Evolutionary conservation across 176 grass and related monocot species (phyloP), one percentile per base, ranked within the genome.

Genomic region (Phoenix dactylifera): DNA sequence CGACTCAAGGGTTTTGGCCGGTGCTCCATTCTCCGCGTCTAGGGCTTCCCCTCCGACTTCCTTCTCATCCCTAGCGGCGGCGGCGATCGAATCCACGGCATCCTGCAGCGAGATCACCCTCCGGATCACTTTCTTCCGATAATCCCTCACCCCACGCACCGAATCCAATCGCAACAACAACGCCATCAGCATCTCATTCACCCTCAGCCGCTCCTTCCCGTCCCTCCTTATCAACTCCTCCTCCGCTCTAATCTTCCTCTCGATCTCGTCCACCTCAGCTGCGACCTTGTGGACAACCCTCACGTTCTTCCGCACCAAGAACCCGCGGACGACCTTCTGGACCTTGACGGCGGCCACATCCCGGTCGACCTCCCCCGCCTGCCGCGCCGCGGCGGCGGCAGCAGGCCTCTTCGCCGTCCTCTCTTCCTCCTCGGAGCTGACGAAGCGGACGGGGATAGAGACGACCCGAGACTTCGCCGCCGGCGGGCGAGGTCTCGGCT

Each of bases 31-130:
- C 0, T 30, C 28, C 6, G 4, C 28, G 28, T 0, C 28, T 44
- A 44, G 7, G 9, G 35, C 12, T 44, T 44, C 35, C 9, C 7
- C 35, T 44, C 35, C 35, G 2, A 12, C 2, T 12, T 44, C 35
- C 35, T 12, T 44, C 35, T 44, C 35, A 44, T 44, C 35, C 35
- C 35, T 1, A 9, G 7, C 10, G 35, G 35, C 2, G 54, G 68
- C 29, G 20, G 76, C 59, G 1, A 95, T 55, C 2, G 83, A 73
- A 56, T 90, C 91, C 3, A 96, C 65, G 4, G 75, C 70, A 3
- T 95, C 83, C 66, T 95, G 90, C 4, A 95, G 70, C 48, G 64
- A 62, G 32, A 95, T 79, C 18, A 87, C 86, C 24, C 55, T 68
- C 44, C 29, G 78, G 44, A 79, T 68, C 55, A 95, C 90, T 74